Base-by-base conservation (phyloP, 1,139 yeast genomes). In the Scheffersomyces segobiensis region DNA sequence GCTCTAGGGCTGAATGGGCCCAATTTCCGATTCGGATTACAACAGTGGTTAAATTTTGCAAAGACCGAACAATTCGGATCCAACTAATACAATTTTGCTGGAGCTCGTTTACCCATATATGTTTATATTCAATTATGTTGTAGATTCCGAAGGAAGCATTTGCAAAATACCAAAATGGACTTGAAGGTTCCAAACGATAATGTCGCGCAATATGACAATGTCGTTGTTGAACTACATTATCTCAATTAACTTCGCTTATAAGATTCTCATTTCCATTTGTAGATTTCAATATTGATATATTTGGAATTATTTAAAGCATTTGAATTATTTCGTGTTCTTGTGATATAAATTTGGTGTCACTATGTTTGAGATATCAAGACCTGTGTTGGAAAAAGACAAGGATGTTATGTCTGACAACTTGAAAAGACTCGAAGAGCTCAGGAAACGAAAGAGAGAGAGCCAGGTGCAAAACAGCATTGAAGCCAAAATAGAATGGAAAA, bases 401-500 rank as follows among this genome's bases (percentile, higher is more conserved):
- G n/a, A 10, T 6, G 3, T 22, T n/a, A 53, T 46, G 10, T 14
- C 57, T 5, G 53, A 50, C 49, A 63, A 60, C 19, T 48, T 61
- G 20, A 59, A 52, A 14, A 60, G 57, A 50, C 64, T 70, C 46
- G 59, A 63, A 48, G 58, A 58, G 49, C 63, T 67, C 49, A 62
- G 61, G 54, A 59, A 57, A 52, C 60, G 63, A 52, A 67, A 67
- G 57, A 62, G 59, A 42, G 65, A 69, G 32, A 62, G 69, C 47
- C 63, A 66, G 24, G 59, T 56, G 32, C 62, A 62, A 48, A 73
- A 74, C 55, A 62, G 63, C 49, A 64, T 66, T 50, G 74, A 68
- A 48, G 61, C 72, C 8, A 58, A 59, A 42, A 32, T 12, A 32
- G 42, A 32, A 14, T 32, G 42, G 42, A 32, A 32, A 32, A 32